phyloP scores from a whole-genome alignment of 2,329 filamentous ascomycete genomes.

The Pseudogymnoascus sp. region DNA sequence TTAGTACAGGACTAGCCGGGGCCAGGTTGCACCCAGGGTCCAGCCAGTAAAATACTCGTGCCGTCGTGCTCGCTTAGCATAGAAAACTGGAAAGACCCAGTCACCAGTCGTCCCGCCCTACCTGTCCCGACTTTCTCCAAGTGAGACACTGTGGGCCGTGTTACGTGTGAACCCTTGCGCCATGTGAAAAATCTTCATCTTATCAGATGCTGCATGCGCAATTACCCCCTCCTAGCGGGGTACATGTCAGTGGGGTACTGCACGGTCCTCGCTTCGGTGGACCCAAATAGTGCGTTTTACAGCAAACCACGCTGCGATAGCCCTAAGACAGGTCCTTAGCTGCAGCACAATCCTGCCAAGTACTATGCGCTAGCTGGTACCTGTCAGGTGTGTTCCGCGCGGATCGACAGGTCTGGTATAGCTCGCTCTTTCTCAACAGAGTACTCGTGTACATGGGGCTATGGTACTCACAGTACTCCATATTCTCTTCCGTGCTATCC shows the following conservation, averaged over 20 bases:
- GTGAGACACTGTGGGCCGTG: background rate
- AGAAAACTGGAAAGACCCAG: too few relatives aligned
- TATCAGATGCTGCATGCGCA: slow-evolving; percentile 3
- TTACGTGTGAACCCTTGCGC: background rate
- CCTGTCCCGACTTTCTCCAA: background rate
- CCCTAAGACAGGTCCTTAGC: background rate
- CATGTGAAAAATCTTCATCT: slow-evolving; percentile 4
- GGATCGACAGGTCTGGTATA: background rate
- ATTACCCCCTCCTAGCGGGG: background rate
- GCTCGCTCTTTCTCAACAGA: background rate
- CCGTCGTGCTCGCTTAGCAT: background rate
- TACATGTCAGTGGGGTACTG: background rate
- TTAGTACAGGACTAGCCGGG: background rate
- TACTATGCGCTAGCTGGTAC: background rate
- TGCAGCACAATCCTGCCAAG: background rate
- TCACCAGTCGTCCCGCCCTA: too few relatives aligned
- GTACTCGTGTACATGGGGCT: background rate
- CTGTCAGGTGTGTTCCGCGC: background rate
- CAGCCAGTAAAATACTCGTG: background rate
- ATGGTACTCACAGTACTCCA: background rate
- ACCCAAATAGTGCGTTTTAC: background rate
- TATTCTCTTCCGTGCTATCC: background rate
- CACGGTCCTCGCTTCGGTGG: background rate
- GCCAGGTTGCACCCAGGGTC: background rate
- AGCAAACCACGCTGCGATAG: background rate